Percentiles rank a stretch among this genome's conserved stretches.
Conservation (phyloP, 2,329 filamentous ascomycete genomes). For the Myotisia sp. region DNA sequence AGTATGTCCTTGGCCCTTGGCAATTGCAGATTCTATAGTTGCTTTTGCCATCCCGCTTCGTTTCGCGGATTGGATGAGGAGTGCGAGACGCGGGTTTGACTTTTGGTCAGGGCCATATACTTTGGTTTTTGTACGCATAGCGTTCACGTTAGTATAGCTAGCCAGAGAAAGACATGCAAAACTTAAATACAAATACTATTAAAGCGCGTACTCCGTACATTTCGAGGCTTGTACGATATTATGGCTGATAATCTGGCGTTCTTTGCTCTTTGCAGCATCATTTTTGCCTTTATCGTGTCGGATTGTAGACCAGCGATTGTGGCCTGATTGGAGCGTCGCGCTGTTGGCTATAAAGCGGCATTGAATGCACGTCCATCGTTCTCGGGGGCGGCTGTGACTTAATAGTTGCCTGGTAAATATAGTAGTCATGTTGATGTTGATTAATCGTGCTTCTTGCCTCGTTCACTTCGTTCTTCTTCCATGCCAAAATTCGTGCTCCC, state of each 20-base stretch:
- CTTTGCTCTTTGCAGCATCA: conserved; percentile 58
- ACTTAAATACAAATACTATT: too few species aligned
- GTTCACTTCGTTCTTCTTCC: too few species aligned
- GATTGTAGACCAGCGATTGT: conserved; percentile 94
- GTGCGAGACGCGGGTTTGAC: conserved; percentile 61
- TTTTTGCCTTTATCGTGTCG: conserved; percentile 84
- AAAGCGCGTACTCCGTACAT: conserved; percentile 39
- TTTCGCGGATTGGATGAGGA: conserved; percentile 62
- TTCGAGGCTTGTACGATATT: conserved; percentile 63
- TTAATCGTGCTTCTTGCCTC: too few species aligned
- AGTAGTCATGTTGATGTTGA: too few species aligned
- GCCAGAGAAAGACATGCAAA: too few species aligned
- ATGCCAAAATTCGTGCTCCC: too few species aligned
- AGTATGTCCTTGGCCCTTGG: conserved; percentile 74
- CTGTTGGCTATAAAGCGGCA: conserved; percentile 38
- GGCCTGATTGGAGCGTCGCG: conserved; percentile 45
- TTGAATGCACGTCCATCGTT: conserved; percentile 12
- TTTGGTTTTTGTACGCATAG: conserved; percentile 20
- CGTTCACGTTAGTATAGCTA: background rate
- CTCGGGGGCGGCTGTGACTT: background rate
- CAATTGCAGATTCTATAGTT: conserved; percentile 71
- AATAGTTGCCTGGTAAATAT: too few species aligned
- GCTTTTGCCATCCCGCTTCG: conserved; percentile 74
- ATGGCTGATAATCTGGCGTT: conserved; percentile 54
- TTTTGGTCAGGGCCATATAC: conserved; percentile 62